Evolutionary conservation across 805 yeast species (phyloP).

Genomic region (Teunomyces pallodes): DNA sequence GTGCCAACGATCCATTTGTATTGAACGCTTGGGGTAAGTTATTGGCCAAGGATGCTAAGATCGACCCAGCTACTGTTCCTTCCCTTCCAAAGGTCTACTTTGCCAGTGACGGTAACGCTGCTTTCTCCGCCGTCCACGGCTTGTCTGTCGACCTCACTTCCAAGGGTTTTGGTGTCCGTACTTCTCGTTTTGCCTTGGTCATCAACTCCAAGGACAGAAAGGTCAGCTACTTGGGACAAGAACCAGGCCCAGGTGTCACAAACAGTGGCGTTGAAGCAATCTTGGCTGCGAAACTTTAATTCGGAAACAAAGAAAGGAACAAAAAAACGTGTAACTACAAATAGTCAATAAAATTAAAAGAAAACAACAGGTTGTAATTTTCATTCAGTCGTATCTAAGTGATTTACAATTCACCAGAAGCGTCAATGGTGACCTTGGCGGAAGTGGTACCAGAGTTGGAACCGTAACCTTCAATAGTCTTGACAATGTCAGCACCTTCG

Average conservation of each 20-base stretch:
- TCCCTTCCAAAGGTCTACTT: slow-evolving; percentile 26
- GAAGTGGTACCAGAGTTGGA: slow-evolving; percentile 64
- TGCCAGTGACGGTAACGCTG: slow-evolving; percentile 40
- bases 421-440: slow-evolving; percentile 61
- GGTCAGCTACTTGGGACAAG: slow-evolving; percentile 36
- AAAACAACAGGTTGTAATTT: background rate
- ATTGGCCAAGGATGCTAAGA: slow-evolving; percentile 25
- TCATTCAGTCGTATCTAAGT: slow-evolving; percentile 2
- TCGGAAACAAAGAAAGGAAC: background rate
- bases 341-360: background rate
- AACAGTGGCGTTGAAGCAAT: slow-evolving; percentile 39
- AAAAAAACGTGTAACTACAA: background rate
- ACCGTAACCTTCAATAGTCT: slow-evolving; percentile 78
- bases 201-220: slow-evolving; percentile 23
- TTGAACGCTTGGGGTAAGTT: slow-evolving; percentile 45
- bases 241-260: slow-evolving; percentile 30
- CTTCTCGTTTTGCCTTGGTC: slow-evolving; percentile 39
- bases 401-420: slow-evolving; percentile 55
- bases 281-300: slow-evolving; percentile 25
- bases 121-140: slow-evolving; percentile 27
- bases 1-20: slow-evolving; percentile 45
- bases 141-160: slow-evolving; percentile 35
- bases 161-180: slow-evolving; percentile 38
- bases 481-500: slow-evolving; percentile 82
- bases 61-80: slow-evolving; percentile 4